Base-by-base conservation (phyloP, 2,329 filamentous ascomycete species). In the Microcera coccophila region DNA sequence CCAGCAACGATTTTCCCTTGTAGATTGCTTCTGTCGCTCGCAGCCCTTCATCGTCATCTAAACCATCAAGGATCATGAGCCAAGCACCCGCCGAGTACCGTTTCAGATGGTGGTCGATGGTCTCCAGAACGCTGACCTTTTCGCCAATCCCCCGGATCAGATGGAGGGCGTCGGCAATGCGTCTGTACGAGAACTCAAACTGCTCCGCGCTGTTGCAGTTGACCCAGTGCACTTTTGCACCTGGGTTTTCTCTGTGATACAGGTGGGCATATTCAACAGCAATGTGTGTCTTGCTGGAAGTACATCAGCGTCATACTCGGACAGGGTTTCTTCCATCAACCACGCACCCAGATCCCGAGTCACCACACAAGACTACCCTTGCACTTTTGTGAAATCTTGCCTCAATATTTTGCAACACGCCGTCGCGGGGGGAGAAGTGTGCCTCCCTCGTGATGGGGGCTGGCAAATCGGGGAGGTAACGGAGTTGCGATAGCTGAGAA, bases 1-100 rank as follows among this genome's bases (percentile, higher is more conserved):
- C 44, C 2, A 47, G 16, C 9, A 44, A 21, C 5, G 44, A 38
- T 20, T 39, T 47, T 15, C 37, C 20, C 11, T 22, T 21, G 15
- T 38, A 31, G 5, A 16, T 29, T 12, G 36, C 5, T 3, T 38
- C 28, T 4, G 41, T 47, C 7, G 44, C 11, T 3, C 16, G 14
- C 22, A 47, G 22, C 7, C 26, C 16, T 1, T 38, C 29, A 5
- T 43, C 33, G 8, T 37, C 34, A 10, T 47, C 40, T 1, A 47
- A 21, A 4, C 44, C 44, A 28, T 47, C 44, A 15, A 47, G 32
- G 5, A 44, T 17, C 40, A 47, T 47, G 5, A 47, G 15, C 44
- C 44, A 47, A 17, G 32, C 26, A 10, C 39, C 44, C 3, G 36
- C 24, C 4, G 40, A 39, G 11, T 40, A 24, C 11, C 28, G 29